Evolutionary conservation across 164 flowering plant genomes (phyloP).

Genomic region (Umbellularia californica): DNA sequence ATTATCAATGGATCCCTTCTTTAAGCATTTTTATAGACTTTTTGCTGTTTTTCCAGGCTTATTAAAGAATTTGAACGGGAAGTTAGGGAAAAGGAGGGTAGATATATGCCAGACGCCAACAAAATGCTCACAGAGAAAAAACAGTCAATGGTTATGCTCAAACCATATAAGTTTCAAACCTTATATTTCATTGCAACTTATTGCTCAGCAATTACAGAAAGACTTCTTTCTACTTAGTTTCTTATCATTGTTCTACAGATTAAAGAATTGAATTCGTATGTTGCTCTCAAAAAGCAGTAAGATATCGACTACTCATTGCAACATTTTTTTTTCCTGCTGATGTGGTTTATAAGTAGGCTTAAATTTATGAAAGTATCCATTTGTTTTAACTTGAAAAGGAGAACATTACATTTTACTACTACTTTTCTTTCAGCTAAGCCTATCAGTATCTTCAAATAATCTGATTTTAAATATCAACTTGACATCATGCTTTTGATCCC

Average conservation of each 20-base stretch:
- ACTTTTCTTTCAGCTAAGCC: no score
- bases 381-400: no score
- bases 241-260: slow-evolving; percentile 41
- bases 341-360: no score
- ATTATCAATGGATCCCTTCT: no score
- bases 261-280: slow-evolving; percentile 89
- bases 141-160: slow-evolving; percentile 61
- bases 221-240: background rate
- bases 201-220: background rate
- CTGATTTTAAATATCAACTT: no score
- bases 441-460: no score
- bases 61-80: slow-evolving; percentile 81
- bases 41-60: slow-evolving; percentile 44
- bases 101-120: slow-evolving; percentile 44
- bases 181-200: background rate
- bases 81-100: slow-evolving; percentile 53
- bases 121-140: slow-evolving; percentile 71
- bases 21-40: no score
- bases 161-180: background rate
- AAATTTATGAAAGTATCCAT: no score
- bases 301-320: slow-evolving; percentile 16
- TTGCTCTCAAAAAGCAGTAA: slow-evolving; percentile 84
- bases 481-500: no score
- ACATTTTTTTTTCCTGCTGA: no score
- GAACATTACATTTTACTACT: no score